Evolutionary conservation across 805 yeast species (phyloP).

Genomic region (Candida suzukii): DNA sequence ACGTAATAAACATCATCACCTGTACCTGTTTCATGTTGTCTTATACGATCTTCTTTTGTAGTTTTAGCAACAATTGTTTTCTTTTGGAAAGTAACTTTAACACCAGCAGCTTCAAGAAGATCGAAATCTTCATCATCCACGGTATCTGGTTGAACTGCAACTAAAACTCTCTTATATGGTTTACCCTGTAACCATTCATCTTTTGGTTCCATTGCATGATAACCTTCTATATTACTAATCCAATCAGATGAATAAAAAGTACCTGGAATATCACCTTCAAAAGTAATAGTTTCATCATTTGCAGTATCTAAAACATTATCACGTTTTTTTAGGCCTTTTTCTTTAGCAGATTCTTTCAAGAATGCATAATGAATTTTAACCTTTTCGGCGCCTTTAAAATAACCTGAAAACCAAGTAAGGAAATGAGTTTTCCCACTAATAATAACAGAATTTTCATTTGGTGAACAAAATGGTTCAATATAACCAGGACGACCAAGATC

Average conservation of each 20-base stretch:
- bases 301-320: conserved; percentile 15
- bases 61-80: conserved; percentile 50
- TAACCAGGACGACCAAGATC: conserved; percentile 47
- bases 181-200: conserved; percentile 59
- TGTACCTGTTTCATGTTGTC: conserved; percentile 34
- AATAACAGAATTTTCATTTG: conserved; percentile 53
- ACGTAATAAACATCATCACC: conserved; percentile 44
- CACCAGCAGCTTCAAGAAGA: conserved; percentile 31
- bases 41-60: conserved; percentile 23
- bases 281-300: conserved; percentile 10
- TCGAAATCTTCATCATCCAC: conserved; percentile 62
- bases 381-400: conserved; percentile 51
- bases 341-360: conserved; percentile 46
- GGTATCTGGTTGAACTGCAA: conserved; percentile 69
- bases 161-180: conserved; percentile 46
- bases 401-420: conserved; percentile 73
- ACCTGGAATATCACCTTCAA: conserved; percentile 25
- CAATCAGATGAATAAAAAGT: conserved; percentile 66
- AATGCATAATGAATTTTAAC: conserved; percentile 64
- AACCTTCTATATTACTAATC: conserved; percentile 56
- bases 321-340: conserved; percentile 49
- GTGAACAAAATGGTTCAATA: conserved; percentile 84
- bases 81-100: conserved; percentile 39
- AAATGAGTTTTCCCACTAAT: conserved; percentile 61
- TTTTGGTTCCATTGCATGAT: conserved; percentile 50